Percentiles rank a stretch among this genome's conserved stretches.
Conservation (phyloP, 1,139 yeast genomes). For the Suhomyces chickasaworum region DNA sequence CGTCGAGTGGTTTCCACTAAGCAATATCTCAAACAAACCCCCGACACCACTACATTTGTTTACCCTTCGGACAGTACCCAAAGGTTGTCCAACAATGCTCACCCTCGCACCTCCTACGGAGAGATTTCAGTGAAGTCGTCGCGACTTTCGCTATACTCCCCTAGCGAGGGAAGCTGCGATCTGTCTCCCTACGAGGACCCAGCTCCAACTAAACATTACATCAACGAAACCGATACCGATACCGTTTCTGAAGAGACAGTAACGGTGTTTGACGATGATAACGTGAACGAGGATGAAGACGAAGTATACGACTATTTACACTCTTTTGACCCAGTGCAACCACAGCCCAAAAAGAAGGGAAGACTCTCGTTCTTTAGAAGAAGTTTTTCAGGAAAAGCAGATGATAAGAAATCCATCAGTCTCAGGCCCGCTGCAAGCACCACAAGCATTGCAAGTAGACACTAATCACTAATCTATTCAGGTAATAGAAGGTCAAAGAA, state of each 20-base stretch:
- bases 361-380: constrained; percentile 12
- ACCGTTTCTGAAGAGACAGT: constrained; percentile 11
- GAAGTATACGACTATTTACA: constrained; percentile 19
- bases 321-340: constrained; percentile 16
- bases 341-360: constrained; percentile 10
- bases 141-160: constrained; percentile 14
- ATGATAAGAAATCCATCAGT: neutral
- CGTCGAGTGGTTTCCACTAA: constrained; percentile 1
- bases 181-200: constrained; percentile 3
- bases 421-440: neutral
- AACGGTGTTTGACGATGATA: constrained; percentile 1
- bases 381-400: constrained; percentile 2
- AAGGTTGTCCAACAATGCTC: neutral
- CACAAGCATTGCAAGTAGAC: too few species aligned
- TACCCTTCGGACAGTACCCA: neutral
- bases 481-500: constrained; percentile 3
- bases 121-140: constrained; percentile 16
- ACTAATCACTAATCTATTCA: constrained; percentile 6
- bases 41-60: neutral
- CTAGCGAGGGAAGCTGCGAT: constrained; percentile 10
- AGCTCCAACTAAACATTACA: neutral
- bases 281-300: constrained; percentile 15
- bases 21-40: neutral
- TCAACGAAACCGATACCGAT: constrained; percentile 3
- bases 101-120: constrained; percentile 8